These are phyloP conservation scores for Yamadazyma paraphyllophila DNA, from an alignment of 805 yeast genomes.

Conservation along the genomic window DNA sequence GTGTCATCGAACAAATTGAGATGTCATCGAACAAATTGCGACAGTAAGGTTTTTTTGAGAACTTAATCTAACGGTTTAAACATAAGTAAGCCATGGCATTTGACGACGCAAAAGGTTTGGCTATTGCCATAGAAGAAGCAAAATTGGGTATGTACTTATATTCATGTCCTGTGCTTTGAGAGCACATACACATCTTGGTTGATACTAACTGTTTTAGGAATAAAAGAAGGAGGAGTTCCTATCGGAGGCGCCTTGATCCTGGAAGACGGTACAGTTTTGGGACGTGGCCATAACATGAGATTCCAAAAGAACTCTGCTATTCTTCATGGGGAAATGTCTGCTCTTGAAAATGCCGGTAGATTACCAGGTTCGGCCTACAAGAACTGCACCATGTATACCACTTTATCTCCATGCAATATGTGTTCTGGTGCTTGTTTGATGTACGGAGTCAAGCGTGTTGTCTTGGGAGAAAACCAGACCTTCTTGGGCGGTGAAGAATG, in stretches of 20 bases:
- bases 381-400: conserved; percentile 86
- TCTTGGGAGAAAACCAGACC: conserved; percentile 83
- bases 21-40: neutral
- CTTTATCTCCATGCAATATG: conserved; percentile 92
- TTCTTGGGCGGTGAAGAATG: conserved; percentile 83
- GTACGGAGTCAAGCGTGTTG: conserved; percentile 86
- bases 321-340: conserved; percentile 88
- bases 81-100: conserved; percentile 22
- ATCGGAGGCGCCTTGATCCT: conserved; percentile 75
- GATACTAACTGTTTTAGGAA: conserved; percentile 39
- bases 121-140: conserved; percentile 74
- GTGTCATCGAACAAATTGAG: neutral
- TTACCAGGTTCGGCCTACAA: conserved; percentile 76
- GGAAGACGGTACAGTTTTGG: conserved; percentile 77
- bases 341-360: conserved; percentile 89
- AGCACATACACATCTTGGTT: neutral
- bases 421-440: conserved; percentile 90
- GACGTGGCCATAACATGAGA: conserved; percentile 88
- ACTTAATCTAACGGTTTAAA: neutral
- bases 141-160: conserved; percentile 41
- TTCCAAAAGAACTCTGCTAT: conserved; percentile 82
- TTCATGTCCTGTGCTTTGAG: neutral
- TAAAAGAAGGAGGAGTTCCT: conserved; percentile 86
- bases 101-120: conserved; percentile 65
- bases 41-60: neutral